Conservation (phyloP, 2,329 filamentous ascomycete genomes). For the Blumeria hordei region DNA sequence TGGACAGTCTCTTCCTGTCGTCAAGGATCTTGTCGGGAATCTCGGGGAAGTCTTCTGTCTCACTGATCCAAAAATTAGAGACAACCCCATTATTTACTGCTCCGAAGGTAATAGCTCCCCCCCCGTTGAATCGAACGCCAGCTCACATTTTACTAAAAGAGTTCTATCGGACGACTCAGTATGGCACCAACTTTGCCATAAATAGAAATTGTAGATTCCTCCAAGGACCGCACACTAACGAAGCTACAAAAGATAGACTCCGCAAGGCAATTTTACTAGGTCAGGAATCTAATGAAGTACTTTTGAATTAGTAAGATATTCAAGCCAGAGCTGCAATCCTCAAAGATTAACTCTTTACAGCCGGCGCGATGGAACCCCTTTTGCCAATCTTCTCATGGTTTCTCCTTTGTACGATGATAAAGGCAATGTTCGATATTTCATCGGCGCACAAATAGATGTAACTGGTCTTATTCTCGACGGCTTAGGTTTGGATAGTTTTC, state of each 20-base stretch:
- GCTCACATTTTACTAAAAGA: constrained; percentile 20
- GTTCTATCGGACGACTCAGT: constrained; percentile 49
- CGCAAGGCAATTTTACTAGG: constrained; percentile 33
- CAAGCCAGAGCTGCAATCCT: not conserved
- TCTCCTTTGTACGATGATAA: constrained; percentile 36
- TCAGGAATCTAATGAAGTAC: constrained; percentile 45
- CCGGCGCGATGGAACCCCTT: constrained; percentile 37
- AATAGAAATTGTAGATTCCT: constrained; percentile 57
- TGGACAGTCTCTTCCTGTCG: constrained; percentile 34
- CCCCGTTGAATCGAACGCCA: not conserved
- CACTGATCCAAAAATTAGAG: constrained; percentile 43
- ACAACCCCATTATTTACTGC: constrained; percentile 53
- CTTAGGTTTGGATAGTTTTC: constrained; percentile 31
- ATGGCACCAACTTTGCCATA: constrained; percentile 45
- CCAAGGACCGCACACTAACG: constrained; percentile 46
- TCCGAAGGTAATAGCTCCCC: constrained; percentile 32
- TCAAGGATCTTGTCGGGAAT: constrained; percentile 45
- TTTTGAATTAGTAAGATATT: constrained; percentile 34
- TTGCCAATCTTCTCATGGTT: constrained; percentile 40
- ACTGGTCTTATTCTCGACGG: constrained; percentile 33
- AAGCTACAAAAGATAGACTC: constrained; percentile 32
- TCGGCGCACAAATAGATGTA: constrained; percentile 38
- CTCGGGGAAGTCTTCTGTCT: constrained; percentile 54
- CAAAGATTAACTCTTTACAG: not conserved
- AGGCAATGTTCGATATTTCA: constrained; percentile 34